Percentiles rank a stretch among this genome's conserved stretches.
Evolutionary conservation across 192 early-diverging fungal genomes (phyloP).

Genomic region (Coemansia sp.): DNA sequence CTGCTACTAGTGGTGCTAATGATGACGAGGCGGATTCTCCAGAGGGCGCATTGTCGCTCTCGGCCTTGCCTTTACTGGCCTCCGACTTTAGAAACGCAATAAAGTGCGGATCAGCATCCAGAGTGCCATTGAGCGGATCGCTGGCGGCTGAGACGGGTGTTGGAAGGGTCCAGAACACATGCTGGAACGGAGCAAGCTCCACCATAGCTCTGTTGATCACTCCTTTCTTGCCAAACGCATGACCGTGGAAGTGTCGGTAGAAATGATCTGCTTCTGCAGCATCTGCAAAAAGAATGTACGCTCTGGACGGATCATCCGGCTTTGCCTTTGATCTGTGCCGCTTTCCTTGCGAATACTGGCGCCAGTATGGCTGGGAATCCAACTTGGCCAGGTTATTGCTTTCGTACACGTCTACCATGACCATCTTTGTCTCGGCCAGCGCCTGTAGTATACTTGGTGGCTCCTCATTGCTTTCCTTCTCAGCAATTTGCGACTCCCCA

Average conservation of each 20-base stretch:
- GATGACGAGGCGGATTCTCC: background rate
- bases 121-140: conserved; percentile 29
- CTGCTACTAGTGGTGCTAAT: background rate
- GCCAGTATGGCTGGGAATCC: conserved; percentile 48
- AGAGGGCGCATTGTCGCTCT: background rate
- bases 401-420: conserved; percentile 19
- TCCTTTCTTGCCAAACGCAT: conserved; percentile 39
- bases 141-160: background rate
- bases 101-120: conserved; percentile 37
- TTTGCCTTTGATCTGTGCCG: conserved; percentile 33
- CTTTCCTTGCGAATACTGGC: conserved; percentile 38
- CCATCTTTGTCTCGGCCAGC: conserved; percentile 14
- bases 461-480: conserved; percentile 1
- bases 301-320: conserved; percentile 30
- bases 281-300: conserved; percentile 45
- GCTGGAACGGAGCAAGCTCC: conserved; percentile 40
- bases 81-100: conserved; percentile 26
- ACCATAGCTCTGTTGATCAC: conserved; percentile 21
- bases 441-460: background rate
- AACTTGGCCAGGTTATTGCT: conserved; percentile 26
- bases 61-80: background rate
- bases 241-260: conserved; percentile 40
- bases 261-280: conserved; percentile 37
- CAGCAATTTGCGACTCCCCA: background rate
- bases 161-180: conserved; percentile 6